These are phyloP conservation scores for Leccinum ponderosum DNA, from an alignment of 1,284 basidiomycete genomes.

Conservation along the genomic window DNA sequence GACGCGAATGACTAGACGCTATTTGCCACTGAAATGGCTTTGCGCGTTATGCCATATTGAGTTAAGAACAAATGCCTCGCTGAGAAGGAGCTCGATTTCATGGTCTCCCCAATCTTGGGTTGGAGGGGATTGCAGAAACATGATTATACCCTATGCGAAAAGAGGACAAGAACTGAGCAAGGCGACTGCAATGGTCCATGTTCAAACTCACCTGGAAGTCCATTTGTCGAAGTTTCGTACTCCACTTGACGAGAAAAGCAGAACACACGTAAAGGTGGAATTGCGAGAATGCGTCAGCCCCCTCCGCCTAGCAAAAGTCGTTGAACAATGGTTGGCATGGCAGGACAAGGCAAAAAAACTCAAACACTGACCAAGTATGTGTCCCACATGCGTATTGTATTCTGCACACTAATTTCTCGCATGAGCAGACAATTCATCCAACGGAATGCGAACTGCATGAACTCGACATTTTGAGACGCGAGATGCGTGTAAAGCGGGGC, in stretches of 20 bases:
- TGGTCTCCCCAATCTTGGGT: conserved; percentile 96
- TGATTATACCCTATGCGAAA: conserved; percentile 84
- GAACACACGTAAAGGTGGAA: conserved; percentile 97
- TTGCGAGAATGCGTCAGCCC: conserved; percentile 93
- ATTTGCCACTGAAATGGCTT: conserved; percentile 73
- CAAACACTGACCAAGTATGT: conserved; percentile 82
- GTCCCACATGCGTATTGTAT: conserved; percentile 98
- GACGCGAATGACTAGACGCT: conserved; percentile 3
- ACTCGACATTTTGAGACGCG: conserved; percentile 89
- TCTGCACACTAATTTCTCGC: conserved; percentile 93
- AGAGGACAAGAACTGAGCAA: conserved; percentile 9
- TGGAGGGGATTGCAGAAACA: conserved; percentile 96
- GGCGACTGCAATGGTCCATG: neutral
- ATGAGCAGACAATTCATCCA: conserved; percentile 99
- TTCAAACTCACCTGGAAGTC: conserved; percentile 81
- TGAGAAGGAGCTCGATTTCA: conserved; percentile 93
- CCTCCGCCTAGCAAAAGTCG: conserved; percentile 73
- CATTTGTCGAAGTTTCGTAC: conserved; percentile 87
- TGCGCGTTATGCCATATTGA: conserved; percentile 94
- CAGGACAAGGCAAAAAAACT: neutral
- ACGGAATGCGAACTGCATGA: conserved; percentile 97
- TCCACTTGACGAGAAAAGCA: conserved; percentile 92
- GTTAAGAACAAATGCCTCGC: conserved; percentile 94
- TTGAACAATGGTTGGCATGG: neutral
- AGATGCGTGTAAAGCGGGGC: conserved; percentile 84